Evolutionary conservation across 2,329 filamentous ascomycete genomes (phyloP).

Genomic region (Arthrinium puccinioides): DNA sequence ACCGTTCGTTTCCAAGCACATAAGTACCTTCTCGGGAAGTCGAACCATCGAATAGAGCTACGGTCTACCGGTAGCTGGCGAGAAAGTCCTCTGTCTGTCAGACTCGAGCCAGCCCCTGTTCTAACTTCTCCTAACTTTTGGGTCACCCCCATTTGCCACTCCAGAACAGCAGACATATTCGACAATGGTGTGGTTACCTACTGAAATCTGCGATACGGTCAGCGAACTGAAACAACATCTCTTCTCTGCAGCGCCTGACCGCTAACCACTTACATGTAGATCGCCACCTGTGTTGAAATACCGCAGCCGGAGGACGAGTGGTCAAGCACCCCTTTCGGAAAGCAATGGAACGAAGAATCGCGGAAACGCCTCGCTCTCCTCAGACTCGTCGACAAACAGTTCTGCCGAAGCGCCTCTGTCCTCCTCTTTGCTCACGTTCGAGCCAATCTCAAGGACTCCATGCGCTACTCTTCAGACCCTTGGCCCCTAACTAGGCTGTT

Average conservation of each 20-base stretch:
- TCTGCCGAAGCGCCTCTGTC: background rate
- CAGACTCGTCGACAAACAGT: background rate
- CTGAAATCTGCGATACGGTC: background rate
- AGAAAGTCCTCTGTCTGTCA: no score
- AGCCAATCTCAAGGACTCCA: background rate
- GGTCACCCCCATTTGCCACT: no score
- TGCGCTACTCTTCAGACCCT: background rate
- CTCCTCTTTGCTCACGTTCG: background rate
- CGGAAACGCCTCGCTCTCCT: no score
- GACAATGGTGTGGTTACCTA: background rate
- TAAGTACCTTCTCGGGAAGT: no score
- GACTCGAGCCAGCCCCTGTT: no score
- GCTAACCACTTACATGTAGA: background rate
- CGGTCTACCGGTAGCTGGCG: no score
- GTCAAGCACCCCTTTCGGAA: background rate
- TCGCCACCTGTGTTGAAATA: background rate
- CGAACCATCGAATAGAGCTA: no score
- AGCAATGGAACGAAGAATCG: background rate
- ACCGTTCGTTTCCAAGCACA: no score
- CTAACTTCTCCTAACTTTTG: no score
- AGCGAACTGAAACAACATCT: background rate
- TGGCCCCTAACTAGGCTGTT: background rate
- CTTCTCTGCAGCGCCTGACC: background rate
- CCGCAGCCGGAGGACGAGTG: background rate
- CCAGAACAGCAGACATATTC: no score